These are phyloP conservation scores for Fusarium buxicola DNA, from an alignment of 2,329 filamentous ascomycete genomes.

Conservation along the genomic window DNA sequence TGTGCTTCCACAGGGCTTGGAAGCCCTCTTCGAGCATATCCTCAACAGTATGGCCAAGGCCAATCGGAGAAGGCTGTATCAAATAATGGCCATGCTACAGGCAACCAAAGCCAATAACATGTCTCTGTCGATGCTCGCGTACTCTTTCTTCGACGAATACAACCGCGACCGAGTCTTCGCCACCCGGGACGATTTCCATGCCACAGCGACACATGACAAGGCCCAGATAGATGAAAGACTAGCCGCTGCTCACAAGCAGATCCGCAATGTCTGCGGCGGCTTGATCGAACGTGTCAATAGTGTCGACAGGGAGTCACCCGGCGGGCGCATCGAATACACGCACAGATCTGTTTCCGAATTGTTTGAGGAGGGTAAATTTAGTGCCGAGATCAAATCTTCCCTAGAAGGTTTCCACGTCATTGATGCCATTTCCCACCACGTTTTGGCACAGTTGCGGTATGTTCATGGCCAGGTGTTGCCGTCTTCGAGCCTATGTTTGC, in stretches of 20 bases:
- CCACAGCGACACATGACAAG: background rate
- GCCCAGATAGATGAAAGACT: background rate
- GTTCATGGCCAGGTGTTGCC: too few species aligned
- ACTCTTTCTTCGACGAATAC: slow-evolving; percentile 10
- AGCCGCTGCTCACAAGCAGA: background rate
- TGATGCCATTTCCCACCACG: background rate
- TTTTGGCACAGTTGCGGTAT: background rate
- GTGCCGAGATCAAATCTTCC: background rate
- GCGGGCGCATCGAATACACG: background rate
- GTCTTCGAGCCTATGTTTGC: rapidly evolving
- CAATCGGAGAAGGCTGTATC: background rate
- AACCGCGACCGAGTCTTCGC: background rate
- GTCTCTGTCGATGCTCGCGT: background rate
- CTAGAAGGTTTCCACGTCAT: background rate
- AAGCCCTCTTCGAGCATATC: background rate
- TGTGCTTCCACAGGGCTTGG: background rate
- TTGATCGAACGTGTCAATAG: background rate
- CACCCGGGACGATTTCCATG: background rate
- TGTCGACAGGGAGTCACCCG: background rate
- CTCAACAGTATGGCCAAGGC: background rate
- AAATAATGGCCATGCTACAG: background rate
- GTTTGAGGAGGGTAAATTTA: background rate
- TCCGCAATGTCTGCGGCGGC: slow-evolving; percentile 2
- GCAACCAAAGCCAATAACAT: background rate
- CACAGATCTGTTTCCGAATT: slow-evolving; percentile 11